Evolutionary conservation across 2,329 filamentous ascomycete genomes (phyloP).

Genomic region (Aureobasidium uvarum): DNA sequence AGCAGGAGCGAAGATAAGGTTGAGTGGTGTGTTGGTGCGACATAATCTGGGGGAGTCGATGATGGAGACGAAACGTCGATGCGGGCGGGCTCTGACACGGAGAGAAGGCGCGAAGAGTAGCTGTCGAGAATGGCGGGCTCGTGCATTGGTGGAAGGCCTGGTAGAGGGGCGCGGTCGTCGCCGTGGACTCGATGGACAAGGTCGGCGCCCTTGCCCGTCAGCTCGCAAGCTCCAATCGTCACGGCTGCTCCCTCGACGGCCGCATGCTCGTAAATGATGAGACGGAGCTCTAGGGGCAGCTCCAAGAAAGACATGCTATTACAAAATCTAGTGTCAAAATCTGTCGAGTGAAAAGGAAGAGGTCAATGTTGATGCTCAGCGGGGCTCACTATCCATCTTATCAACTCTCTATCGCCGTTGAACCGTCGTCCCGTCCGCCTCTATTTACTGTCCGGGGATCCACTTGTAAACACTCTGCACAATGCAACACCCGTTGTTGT

Average conservation of each 20-base stretch:
- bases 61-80: constrained; percentile 27
- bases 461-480: constrained; percentile 24
- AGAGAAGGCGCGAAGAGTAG: constrained; percentile 40
- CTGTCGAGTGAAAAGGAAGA: background rate
- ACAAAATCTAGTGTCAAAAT: background rate
- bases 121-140: constrained; percentile 38
- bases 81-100: constrained; percentile 34
- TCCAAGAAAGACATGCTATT: constrained; percentile 31
- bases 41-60: constrained; percentile 25
- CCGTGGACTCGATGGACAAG: constrained; percentile 36
- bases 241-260: constrained; percentile 40
- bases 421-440: constrained; percentile 19
- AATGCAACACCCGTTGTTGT: constrained; percentile 18
- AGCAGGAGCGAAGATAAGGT: constrained; percentile 29
- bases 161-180: constrained; percentile 32
- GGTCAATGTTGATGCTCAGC: background rate
- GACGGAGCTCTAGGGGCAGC: constrained; percentile 44
- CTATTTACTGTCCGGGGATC: constrained; percentile 21
- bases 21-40: background rate
- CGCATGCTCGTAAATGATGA: constrained; percentile 45
- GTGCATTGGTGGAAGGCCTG: constrained; percentile 42
- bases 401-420: constrained; percentile 19
- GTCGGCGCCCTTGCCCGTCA: constrained; percentile 37
- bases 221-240: constrained; percentile 42
- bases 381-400: constrained; percentile 12